Conservation (phyloP, 495 filamentous ascomycete genomes). For the Lophiostoma macrostomum region DNA sequence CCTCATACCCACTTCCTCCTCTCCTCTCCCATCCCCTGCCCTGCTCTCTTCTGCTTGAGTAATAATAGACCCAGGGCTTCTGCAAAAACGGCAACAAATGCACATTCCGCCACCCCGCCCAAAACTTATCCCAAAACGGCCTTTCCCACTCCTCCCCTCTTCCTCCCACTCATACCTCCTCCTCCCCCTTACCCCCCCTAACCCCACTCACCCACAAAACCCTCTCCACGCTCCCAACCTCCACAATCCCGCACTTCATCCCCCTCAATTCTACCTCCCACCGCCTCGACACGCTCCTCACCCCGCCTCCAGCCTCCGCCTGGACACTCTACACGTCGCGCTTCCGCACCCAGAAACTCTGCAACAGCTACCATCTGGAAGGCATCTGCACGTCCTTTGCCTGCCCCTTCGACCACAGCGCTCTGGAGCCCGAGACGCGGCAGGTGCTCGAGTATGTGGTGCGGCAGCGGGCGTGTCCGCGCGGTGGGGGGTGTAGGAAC, state of each 20-base stretch:
- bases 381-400: constrained; percentile 19
- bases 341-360: constrained; percentile 31
- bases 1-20: neutral
- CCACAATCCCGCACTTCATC: constrained; percentile 24
- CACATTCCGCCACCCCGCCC: constrained; percentile 27
- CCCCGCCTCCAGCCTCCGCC: constrained; percentile 13
- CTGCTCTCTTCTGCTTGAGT: no score
- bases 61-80: constrained; percentile 19
- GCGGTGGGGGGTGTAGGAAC: constrained; percentile 26
- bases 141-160: neutral
- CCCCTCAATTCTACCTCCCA: constrained; percentile 33
- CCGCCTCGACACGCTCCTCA: constrained; percentile 32
- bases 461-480: constrained; percentile 25
- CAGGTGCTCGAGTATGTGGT: constrained; percentile 28
- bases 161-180: constrained; percentile 4
- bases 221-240: constrained; percentile 3
- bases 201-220: no score
- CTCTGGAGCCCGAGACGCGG: constrained; percentile 19
- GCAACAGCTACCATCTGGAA: constrained; percentile 34
- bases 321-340: constrained; percentile 25
- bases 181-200: constrained; percentile 9
- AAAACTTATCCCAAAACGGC: neutral
- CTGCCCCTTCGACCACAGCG: constrained; percentile 34
- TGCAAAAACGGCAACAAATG: constrained; percentile 35
- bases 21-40: no score